Conservation (phyloP, 768 basidiomycete species). For the Phallus indusiatus region DNA sequence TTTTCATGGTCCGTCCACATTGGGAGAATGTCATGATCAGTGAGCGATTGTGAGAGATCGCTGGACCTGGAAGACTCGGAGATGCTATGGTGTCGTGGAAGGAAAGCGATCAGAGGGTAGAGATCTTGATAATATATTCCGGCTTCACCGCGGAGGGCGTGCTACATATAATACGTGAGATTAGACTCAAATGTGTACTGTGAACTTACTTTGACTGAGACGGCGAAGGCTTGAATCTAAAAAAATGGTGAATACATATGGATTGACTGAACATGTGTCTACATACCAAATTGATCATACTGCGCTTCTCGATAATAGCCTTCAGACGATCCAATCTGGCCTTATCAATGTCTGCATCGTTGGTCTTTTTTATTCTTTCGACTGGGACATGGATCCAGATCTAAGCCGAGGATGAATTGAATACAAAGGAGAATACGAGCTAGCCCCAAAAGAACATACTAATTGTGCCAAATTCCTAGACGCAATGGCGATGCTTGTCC, state of each 20-base stretch:
- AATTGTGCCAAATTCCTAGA: slow-evolving; percentile 51
- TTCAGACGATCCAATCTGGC: slow-evolving; percentile 17
- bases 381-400: slow-evolving; percentile 49
- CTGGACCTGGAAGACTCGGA: not conserved
- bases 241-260: not conserved
- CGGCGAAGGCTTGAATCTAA: slow-evolving; percentile 61
- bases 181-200: not conserved
- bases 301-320: slow-evolving; percentile 61
- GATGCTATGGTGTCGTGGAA: slow-evolving; percentile 44
- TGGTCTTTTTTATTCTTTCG: slow-evolving; percentile 28
- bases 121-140: slow-evolving; percentile 70
- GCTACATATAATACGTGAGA: slow-evolving; percentile 25
- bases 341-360: slow-evolving; percentile 3
- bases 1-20: slow-evolving; percentile 44
- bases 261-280: not conserved
- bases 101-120: slow-evolving; percentile 57
- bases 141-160: slow-evolving; percentile 56
- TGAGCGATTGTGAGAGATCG: slow-evolving; percentile 10
- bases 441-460: slow-evolving; percentile 32
- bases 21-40: slow-evolving; percentile 40
- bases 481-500: slow-evolving; percentile 50
- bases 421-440: too few relatives aligned
- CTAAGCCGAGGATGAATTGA: slow-evolving; percentile 24
- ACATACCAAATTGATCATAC: slow-evolving; percentile 58
- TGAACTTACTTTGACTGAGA: slow-evolving; percentile 48